phyloP scores from a whole-genome alignment of 2,329 filamentous ascomycete species.

The Penicillium sp. region DNA sequence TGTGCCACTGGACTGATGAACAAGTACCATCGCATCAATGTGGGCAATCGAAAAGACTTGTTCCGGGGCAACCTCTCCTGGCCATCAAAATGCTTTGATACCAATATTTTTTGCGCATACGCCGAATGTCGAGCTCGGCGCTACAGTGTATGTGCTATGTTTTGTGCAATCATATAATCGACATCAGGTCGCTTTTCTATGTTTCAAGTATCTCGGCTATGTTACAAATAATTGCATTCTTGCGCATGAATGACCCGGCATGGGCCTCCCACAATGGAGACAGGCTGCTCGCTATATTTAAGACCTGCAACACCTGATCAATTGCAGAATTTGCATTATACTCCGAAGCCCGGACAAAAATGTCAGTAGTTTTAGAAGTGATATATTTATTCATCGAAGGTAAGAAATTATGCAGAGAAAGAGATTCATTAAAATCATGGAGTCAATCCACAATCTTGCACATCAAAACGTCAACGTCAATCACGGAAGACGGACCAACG shows the following conservation, averaged over 20 bases:
- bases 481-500: constrained; percentile 30
- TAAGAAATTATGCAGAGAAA: constrained; percentile 10
- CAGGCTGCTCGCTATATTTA: background rate
- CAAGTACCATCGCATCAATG: background rate
- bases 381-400: constrained; percentile 2
- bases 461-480: constrained; percentile 22
- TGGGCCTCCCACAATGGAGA: background rate
- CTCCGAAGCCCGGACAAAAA: background rate
- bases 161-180: constrained; percentile 24
- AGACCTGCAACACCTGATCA: background rate
- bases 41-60: constrained; percentile 5
- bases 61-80: constrained; percentile 4
- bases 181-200: constrained; percentile 21
- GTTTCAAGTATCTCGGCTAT: constrained; percentile 5
- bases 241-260: background rate
- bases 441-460: constrained; percentile 20
- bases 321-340: background rate
- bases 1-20: constrained; percentile 4
- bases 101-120: constrained; percentile 23
- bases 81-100: constrained; percentile 23
- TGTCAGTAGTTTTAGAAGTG: background rate
- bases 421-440: constrained; percentile 25
- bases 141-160: constrained; percentile 28
- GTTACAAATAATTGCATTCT: background rate
- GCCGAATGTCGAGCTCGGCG: constrained; percentile 16